phyloP scores from a whole-genome alignment of 2,329 filamentous ascomycete species.

The Xylariales sp. region DNA sequence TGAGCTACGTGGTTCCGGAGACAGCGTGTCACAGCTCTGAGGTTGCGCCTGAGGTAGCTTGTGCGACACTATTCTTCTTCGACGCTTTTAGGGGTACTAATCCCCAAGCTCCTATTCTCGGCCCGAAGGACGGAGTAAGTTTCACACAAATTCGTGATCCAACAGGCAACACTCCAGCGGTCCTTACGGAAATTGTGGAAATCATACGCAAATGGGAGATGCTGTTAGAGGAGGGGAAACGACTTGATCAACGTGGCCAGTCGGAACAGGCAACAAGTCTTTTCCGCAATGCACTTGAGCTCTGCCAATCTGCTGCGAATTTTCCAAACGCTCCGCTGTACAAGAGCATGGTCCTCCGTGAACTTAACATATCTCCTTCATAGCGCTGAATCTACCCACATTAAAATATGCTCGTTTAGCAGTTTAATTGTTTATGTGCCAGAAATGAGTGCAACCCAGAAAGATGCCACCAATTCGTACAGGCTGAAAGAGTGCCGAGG shows the following conservation, averaged over 20 bases:
- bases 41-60: slow-evolving; percentile 23
- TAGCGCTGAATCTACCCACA: no score
- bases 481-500: no score
- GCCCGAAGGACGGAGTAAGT: slow-evolving; percentile 20
- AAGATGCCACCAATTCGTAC: no score
- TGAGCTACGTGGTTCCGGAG: slow-evolving; percentile 26
- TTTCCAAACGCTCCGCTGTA: slow-evolving; percentile 2
- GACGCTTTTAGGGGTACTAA: slow-evolving; percentile 28
- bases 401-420: no score
- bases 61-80: slow-evolving; percentile 33
- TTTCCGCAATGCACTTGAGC: not conserved
- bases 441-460: no score
- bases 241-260: not conserved
- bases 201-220: not conserved
- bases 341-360: no score
- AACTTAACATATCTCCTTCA: no score
- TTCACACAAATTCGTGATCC: slow-evolving; percentile 19
- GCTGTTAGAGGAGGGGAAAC: not conserved
- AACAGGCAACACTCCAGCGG: slow-evolving; percentile 13
- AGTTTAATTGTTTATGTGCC: no score
- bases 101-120: slow-evolving; percentile 26
- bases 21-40: slow-evolving; percentile 24
- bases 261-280: not conserved
- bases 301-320: not conserved
- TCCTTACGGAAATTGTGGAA: slow-evolving; percentile 17